Conservation (phyloP, 163 green algal species). For the Scenedesmus sp. region DNA sequence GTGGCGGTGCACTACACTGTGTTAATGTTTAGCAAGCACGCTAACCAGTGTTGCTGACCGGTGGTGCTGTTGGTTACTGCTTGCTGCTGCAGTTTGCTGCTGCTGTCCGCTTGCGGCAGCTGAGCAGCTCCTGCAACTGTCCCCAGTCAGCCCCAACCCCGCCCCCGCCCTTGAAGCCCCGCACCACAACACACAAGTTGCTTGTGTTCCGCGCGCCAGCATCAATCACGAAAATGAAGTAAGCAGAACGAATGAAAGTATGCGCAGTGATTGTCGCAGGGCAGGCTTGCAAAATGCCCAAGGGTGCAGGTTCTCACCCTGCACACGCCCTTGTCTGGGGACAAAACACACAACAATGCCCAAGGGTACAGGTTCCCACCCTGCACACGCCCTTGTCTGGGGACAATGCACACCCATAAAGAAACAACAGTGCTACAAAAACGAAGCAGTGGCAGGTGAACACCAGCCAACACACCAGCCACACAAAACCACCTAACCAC, state of each 20-base stretch:
- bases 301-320: slow-evolving; percentile 5
- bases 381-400: not conserved
- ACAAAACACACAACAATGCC: no score
- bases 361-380: slow-evolving; percentile 12
- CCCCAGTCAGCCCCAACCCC: not conserved
- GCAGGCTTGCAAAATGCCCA: not conserved
- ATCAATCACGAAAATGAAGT: not conserved
- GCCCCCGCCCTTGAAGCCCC: not conserved
- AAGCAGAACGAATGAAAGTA: not conserved
- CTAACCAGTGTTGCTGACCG: not conserved
- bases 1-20: no score
- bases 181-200: not conserved
- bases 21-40: not conserved
- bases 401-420: not conserved
- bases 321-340: not conserved
- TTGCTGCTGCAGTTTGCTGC: not conserved
- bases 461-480: not conserved
- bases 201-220: not conserved
- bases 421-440: not conserved
- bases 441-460: not conserved
- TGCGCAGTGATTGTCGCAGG: not conserved
- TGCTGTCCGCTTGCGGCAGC: not conserved
- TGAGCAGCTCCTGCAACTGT: not conserved
- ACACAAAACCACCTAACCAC: no score
- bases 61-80: not conserved